Evolutionary conservation across 306 rosid species (phyloP), one percentile per base, ranked within the genome.

Genomic region (Vigna trinervia): DNA sequence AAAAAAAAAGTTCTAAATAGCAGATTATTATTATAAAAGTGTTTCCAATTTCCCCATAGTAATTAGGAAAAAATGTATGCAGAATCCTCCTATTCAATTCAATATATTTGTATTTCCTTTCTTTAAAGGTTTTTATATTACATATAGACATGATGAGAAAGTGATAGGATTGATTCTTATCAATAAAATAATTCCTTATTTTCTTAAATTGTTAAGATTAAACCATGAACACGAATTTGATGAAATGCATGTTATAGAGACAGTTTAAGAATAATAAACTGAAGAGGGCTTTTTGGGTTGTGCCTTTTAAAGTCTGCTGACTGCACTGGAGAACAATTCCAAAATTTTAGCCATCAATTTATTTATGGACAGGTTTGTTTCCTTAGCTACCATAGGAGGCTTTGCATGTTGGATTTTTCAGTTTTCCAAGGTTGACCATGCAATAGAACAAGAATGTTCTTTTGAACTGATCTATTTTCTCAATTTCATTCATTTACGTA

Each of bases 321-420:
- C 45, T 67, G 6, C 14, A 10, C 71, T 10, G 61, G 70, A 60
- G 46, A n/a, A 32, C 20, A 81, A 34, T 50, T 81, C 76, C 48
- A 50, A 75, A 39, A 57, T 46, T 70, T 26, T 36, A 17, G 38
- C 66, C 63, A 74, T 81, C 56, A 54, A 54, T 53, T 65, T 45
- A 3, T 50, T 51, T 47, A 28, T 17, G 4, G 68, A 51, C 12
- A 60, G 38, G 41, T 12, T 48, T 50, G 63, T 70, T 52, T 48
- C 62, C 69, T 69, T 58, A 59, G 30, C 41, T 69, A 30, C 62
- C 28, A 3, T 52, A 2, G 14, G 52, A 8, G 17, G 62, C 22
- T 36, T 58, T 50, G 64, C 56, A 47, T 19, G 43, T 12, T 17
- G 20, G 14, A 19, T 14, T 47, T 78, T 70, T 5, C 28, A 12